A percentile compares a stretch with the other conserved stretches of the same genome.
Evolutionary conservation across 2,329 filamentous ascomycete species (phyloP).

Genomic region (Monosporascus cannonballus): DNA sequence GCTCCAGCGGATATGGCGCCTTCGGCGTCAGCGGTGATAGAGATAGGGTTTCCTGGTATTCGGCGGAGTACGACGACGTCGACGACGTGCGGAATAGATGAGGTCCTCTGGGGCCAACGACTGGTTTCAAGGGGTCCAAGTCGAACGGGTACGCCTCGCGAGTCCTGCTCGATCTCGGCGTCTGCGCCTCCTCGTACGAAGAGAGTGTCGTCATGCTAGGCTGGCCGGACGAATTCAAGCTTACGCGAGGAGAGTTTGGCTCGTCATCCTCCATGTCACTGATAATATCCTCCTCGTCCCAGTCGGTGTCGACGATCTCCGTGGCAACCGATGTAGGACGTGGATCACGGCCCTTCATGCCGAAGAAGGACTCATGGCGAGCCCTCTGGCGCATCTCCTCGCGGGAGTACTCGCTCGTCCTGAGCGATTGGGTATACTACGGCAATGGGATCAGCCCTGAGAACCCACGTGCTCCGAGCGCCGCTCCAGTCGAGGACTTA

Average conservation of each 20-base stretch:
- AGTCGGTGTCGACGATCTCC: slow-evolving; percentile 73
- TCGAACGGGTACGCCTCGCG: slow-evolving; percentile 57
- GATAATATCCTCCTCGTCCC: slow-evolving; percentile 57
- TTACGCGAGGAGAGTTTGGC: slow-evolving; percentile 56
- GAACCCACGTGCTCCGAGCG: background rate
- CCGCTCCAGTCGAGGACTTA: slow-evolving; percentile 6
- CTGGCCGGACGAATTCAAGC: slow-evolving; percentile 65
- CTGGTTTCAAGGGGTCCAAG: slow-evolving; percentile 53
- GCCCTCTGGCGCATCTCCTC: slow-evolving; percentile 48
- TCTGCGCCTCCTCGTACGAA: slow-evolving; percentile 77
- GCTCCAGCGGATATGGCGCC: slow-evolving; percentile 36
- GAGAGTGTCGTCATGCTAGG: slow-evolving; percentile 82
- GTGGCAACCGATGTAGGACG: slow-evolving; percentile 67
- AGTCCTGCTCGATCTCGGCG: slow-evolving; percentile 62
- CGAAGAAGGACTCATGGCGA: slow-evolving; percentile 55
- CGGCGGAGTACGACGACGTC: slow-evolving; percentile 43
- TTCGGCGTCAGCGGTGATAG: slow-evolving; percentile 71
- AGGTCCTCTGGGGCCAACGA: slow-evolving; percentile 76
- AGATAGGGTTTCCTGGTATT: slow-evolving; percentile 51
- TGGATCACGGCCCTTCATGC: slow-evolving; percentile 44
- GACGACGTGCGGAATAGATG: slow-evolving; percentile 76
- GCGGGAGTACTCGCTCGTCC: slow-evolving; percentile 27
- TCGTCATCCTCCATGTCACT: slow-evolving; percentile 53
- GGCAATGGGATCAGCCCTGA: slow-evolving; percentile 10
- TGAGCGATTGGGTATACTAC: slow-evolving; percentile 22